Evolutionary conservation across 1,284 basidiomycete species (phyloP), one percentile per base, ranked within the genome.

Genomic region (Cerioporus squamosus): DNA sequence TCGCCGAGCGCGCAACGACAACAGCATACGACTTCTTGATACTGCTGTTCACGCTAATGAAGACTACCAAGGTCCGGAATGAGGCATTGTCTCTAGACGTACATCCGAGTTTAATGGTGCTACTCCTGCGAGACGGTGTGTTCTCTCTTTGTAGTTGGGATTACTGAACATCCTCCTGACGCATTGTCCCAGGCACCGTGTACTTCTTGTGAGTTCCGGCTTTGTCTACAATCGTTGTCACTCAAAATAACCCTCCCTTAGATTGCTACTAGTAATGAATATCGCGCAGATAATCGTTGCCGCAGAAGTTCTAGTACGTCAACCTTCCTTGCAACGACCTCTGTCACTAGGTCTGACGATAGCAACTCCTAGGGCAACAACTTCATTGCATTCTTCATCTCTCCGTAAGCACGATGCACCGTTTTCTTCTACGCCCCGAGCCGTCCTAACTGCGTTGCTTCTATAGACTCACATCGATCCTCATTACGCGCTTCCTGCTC

Each of bases 41-140:
- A 5, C 42, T 68, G n/a, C 17, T 62, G 1, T 59, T 66, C 18
- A 68, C 66, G 8, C n/a, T 66, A 3, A 17, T 60, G 23, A 57
- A 61, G 51, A 62, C 66, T 2, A 9, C 58, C 14, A 18, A 47
- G 8, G 38, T 59, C 18, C 51, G 54, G 33, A 57, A 46, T 23
- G n/a, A 44, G 2, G 47, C 57, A 7, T 22, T 44, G 1, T 29
- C 38, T 2, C 29, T 59, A 26, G 50, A 59, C 26, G 6, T 44
- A 29, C 49, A 47, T 14, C 45, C 51, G 6, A 51, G 50, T 43
- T 31, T 67, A 31, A 40, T 51, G 33, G 33, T 51, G 17, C 49
- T 66, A n/a, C 46, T 67, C 5, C 38, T 66, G 14, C 56, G 66
- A 31, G 64, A 67, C 26, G 66, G 64, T 65, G 33, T 48, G 63